Evolutionary conservation across 2,329 filamentous ascomycete genomes (phyloP).

Genomic region (Fusarium lyarnte): DNA sequence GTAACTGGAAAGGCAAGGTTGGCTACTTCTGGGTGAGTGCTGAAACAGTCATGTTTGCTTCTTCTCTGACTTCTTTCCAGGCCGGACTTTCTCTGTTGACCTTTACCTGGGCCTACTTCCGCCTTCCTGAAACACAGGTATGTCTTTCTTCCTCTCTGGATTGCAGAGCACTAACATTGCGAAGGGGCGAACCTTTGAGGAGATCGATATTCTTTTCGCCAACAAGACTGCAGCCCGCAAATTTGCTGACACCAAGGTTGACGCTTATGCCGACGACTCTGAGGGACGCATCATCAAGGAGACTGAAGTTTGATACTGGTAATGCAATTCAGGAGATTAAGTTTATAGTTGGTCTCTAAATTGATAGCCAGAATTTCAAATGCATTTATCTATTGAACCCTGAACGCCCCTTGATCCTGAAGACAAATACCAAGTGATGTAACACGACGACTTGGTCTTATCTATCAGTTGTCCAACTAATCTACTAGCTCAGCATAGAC

Average conservation of each 20-base stretch:
- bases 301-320: not conserved
- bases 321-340: not conserved
- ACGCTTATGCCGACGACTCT: slow-evolving; percentile 2
- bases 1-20: slow-evolving; percentile 49
- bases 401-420: no score
- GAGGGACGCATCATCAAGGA: slow-evolving; percentile 9
- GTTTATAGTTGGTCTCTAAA: not conserved
- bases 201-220: slow-evolving; percentile 50
- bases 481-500: not conserved
- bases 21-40: slow-evolving; percentile 43
- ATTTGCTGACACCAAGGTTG: slow-evolving; percentile 46
- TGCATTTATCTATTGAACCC: no score
- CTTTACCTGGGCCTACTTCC: slow-evolving; percentile 48
- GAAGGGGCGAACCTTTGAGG: slow-evolving; percentile 46
- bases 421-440: no score
- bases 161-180: not conserved
- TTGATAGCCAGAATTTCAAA: not conserved
- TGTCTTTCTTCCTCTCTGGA: fast-evolving
- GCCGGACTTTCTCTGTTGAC: slow-evolving; percentile 39
- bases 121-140: slow-evolving; percentile 47
- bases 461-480: not conserved
- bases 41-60: no score
- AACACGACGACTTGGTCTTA: no score
- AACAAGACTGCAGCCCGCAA: slow-evolving; percentile 43
- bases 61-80: no score